Evolutionary conservation across 2,329 filamentous ascomycete genomes (phyloP), one percentile per base, ranked within the genome.

Genomic region (Scortechinia acanthostroma): DNA sequence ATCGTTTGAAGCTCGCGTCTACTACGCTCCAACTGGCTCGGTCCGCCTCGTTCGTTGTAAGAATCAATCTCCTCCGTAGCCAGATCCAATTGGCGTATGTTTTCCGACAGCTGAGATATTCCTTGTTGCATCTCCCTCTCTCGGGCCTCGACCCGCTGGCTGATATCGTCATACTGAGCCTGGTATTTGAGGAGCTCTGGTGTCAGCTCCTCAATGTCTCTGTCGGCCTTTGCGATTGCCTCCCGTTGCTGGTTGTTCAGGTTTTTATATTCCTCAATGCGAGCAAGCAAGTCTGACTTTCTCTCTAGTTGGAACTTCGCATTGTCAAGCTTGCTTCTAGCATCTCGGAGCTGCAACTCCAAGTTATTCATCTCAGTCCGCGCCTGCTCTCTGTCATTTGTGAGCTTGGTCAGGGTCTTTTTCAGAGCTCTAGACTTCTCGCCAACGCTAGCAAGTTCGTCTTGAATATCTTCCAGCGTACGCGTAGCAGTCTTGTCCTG

Each of bases 391-490:
- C 78, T 82, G 23, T 93, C 88, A 13, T 65, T 68, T 1, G 74
- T 77, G 22, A 94, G 64, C 53, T 86, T 86, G 4, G 74, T 64
- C 13, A 91, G 72, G 37, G 71, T 75, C 35, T 70, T 70, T 57
- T 87, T 89, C 21, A 81, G 65, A 19, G 66, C 65, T 45, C 83
- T 78, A 51, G 81, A 74, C 56, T 87, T 80, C 48, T 90, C 87
- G 17, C 76, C 76, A 46, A 83, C 73, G 16, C 69, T 65, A 42
- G 80, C 79, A 49, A 90, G 78, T 42, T 90, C 78, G 45, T 87
- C 82, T 53, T 93, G 86, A 45, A 97, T 90, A 52, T 93, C 87
- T 45, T 95, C 87, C 4, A 89, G 75, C 22, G 86, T 87, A 49
- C 88, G 80, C 14, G 78, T 76, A 6, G 73, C 62, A 13, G 77